Base-by-base conservation (phyloP, 75 land plant genomes). In the Azolla pinnata region DNA sequence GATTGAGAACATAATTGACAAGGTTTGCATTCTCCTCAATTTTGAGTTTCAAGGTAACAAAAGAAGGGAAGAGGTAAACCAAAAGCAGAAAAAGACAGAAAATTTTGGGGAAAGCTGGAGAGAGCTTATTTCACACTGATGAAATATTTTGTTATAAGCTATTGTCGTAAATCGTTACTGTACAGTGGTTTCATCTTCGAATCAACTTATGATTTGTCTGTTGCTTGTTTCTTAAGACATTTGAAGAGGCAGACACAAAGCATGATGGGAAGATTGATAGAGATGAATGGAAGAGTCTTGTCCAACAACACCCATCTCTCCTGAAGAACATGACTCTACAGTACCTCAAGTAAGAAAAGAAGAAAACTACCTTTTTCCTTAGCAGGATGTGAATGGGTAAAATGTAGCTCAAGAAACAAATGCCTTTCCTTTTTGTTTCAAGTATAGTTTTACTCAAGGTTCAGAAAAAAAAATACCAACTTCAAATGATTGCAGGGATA, bases 191-290 rank as follows among this genome's bases (percentile, higher is more conserved):
- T n/a, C n/a, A n/a, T n/a, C n/a, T n/a, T n/a, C n/a, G n/a, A n/a
- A n/a, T n/a, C n/a, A n/a, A n/a, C n/a, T n/a, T n/a, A n/a, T n/a
- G n/a, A n/a, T n/a, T n/a, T n/a, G n/a, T n/a, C n/a, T n/a, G n/a
- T n/a, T n/a, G n/a, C n/a, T n/a, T n/a, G n/a, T n/a, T n/a, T n/a
- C n/a, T n/a, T n/a, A n/a, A 88, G 90, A 88, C 91, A 26, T 88
- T 86, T 75, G 95, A 83, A 59, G 95, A 85, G 69, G 93, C 93
- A 42, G 86, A 88, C 59, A 88, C 93, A 59, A 88, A 88, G 56
- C 85, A 79, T 71, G 93, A 88, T 70, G 95, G 95, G 29, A 82
- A 71, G 60, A 88, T 88, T 51, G 95, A 88, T 54, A 86, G 80
- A 45, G 95, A 88, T 49, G 95, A 88, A 56, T 88, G 95, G 95